phyloP scores from a whole-genome alignment of 257 asterid genomes.

The Leonotis leonurus region DNA sequence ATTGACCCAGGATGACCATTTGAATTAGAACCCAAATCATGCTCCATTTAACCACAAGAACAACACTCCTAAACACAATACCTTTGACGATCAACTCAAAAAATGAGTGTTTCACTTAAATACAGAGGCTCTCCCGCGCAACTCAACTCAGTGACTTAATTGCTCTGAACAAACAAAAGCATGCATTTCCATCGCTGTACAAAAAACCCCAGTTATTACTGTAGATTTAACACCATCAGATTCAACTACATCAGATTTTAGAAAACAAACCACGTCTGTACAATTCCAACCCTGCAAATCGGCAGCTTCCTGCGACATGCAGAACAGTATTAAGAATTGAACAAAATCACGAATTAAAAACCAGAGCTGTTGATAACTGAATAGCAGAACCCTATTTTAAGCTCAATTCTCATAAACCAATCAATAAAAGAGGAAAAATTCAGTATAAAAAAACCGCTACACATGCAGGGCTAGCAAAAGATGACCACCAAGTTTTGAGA shows the following conservation, averaged over 20 bases:
- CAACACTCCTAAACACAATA: constrained; percentile 12
- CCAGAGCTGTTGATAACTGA: constrained; percentile 12
- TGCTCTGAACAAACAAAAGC: constrained; percentile 5
- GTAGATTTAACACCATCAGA: background rate
- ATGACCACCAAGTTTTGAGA: too few species aligned
- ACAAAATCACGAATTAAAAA: background rate
- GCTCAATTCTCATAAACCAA: constrained; percentile 8
- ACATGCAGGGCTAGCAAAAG: constrained; percentile 11
- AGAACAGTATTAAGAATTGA: constrained; percentile 2
- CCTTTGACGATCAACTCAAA: background rate
- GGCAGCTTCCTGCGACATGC: constrained; percentile 36
- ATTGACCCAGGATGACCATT: constrained; percentile 36
- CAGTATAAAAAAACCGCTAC: background rate
- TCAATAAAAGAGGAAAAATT: background rate
- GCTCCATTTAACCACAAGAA: constrained; percentile 48
- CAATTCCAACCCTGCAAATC: constrained; percentile 5
- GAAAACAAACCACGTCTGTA: constrained; percentile 3
- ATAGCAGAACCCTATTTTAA: constrained; percentile 29
- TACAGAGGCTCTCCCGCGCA: background rate
- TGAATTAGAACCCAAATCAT: constrained; percentile 42
- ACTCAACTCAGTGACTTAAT: background rate
- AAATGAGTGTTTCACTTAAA: background rate
- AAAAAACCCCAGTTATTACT: background rate
- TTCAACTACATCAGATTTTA: constrained; percentile 7
- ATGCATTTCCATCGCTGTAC: background rate